Percentiles rank a stretch among this genome's conserved stretches.
phyloP scores from a whole-genome alignment of 2,329 filamentous ascomycete species.

The Tolypocladium tundrense region DNA sequence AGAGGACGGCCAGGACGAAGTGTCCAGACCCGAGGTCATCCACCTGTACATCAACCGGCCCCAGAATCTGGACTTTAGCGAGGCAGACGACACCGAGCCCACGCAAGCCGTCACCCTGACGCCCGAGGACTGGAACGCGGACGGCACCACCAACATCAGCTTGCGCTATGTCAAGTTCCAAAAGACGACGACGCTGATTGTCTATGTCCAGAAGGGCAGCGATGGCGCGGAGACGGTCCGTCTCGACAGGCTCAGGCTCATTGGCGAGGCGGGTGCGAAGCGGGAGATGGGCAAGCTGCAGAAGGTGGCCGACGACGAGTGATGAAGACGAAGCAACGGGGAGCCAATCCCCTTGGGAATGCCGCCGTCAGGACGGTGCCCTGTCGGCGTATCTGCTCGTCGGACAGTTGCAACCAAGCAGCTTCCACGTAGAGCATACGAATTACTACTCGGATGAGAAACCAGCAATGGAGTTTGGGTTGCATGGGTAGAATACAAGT shows the following conservation, averaged over 20 bases:
- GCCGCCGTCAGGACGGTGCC: neutral
- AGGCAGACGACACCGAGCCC: constrained; percentile 76
- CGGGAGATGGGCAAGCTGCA: constrained; percentile 88
- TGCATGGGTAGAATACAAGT: neutral
- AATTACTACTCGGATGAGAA: neutral
- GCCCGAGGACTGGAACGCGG: constrained; percentile 70
- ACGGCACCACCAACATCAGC: constrained; percentile 60
- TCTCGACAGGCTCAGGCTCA: constrained; percentile 65
- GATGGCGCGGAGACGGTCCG: constrained; percentile 77
- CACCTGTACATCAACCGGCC: constrained; percentile 81
- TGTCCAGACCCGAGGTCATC: constrained; percentile 70
- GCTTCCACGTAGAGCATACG: neutral
- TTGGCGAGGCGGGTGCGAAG: constrained; percentile 88
- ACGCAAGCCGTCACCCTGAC: constrained; percentile 72
- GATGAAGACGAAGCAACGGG: constrained; percentile 12
- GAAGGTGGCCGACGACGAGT: constrained; percentile 75
- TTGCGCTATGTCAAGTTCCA: constrained; percentile 97
- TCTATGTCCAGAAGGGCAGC: constrained; percentile 84
- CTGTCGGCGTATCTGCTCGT: neutral
- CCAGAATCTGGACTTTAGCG: constrained; percentile 88
- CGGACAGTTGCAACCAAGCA: neutral
- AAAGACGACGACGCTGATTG: constrained; percentile 73
- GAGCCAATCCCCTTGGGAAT: neutral
- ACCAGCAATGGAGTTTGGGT: neutral
- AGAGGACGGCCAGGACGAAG: constrained; percentile 59